Evolutionary conservation across 345 rosid genomes (phyloP).

Genomic region (Moricandia moricandioides): DNA sequence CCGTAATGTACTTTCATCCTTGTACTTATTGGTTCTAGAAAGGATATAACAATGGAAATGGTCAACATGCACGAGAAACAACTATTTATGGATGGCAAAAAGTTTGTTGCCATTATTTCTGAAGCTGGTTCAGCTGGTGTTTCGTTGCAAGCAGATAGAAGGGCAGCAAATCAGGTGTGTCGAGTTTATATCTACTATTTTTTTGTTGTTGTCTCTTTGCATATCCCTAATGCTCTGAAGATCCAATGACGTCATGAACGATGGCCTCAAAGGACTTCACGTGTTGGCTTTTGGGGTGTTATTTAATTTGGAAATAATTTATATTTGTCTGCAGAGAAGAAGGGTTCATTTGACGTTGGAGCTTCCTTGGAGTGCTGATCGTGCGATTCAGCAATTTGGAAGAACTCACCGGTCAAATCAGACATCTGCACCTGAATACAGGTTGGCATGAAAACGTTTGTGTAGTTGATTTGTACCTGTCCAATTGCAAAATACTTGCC

Average conservation of each 20-base stretch:
- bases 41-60: conserved; percentile 97
- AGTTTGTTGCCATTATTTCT: conserved; percentile 86
- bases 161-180: conserved; percentile 83
- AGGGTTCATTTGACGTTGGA: conserved; percentile 95
- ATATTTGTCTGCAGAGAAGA: conserved; percentile 60
- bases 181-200: conserved; percentile 5
- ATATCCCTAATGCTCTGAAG: neutral
- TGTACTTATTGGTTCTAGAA: conserved; percentile 49
- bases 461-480: conserved; percentile 19
- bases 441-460: conserved; percentile 47
- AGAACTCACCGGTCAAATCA: conserved; percentile 98
- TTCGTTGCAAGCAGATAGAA: conserved; percentile 96
- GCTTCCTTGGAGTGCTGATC: conserved; percentile 99
- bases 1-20: conserved; percentile 27
- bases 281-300: neutral
- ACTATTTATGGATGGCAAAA: conserved; percentile 97
- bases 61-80: conserved; percentile 99
- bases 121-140: conserved; percentile 99
- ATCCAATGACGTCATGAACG: neutral
- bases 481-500: neutral
- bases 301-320: conserved; percentile 13
- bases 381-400: conserved; percentile 99
- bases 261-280: conserved; percentile 9
- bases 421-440: conserved; percentile 97
- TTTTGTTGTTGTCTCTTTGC: conserved; percentile 3